A percentile compares a stretch with the other conserved stretches of the same genome.
phyloP scores from a whole-genome alignment of 2,329 filamentous ascomycete genomes.

The Zasmidium citrigriseum region DNA sequence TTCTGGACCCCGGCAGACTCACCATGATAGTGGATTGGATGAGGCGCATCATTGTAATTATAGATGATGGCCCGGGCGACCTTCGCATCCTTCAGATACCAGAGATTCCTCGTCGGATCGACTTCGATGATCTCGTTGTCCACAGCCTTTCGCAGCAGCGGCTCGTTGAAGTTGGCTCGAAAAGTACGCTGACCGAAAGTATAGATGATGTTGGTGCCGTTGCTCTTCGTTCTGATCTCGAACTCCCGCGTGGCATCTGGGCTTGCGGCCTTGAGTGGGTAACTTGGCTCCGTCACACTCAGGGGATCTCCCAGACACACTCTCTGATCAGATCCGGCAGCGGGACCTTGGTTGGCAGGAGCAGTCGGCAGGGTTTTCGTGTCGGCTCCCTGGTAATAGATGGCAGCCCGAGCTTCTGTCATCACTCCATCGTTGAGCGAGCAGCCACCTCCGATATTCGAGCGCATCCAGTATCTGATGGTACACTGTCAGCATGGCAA shows the following conservation, averaged over 20 bases:
- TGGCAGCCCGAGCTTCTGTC: constrained; percentile 55
- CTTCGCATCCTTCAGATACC: constrained; percentile 5
- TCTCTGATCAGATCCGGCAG: not conserved
- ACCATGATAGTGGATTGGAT: constrained; percentile 43
- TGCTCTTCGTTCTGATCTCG: constrained; percentile 47
- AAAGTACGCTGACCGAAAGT: constrained; percentile 55
- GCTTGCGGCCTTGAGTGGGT: constrained; percentile 44
- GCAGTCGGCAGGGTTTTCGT: constrained; percentile 43
- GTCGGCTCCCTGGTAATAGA: constrained; percentile 66
- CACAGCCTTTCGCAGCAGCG: constrained; percentile 36
- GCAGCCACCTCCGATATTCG: constrained; percentile 8
- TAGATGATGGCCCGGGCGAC: constrained; percentile 40
- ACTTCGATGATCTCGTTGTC: constrained; percentile 10
- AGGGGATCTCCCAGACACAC: constrained; percentile 64
- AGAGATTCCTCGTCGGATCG: not conserved
- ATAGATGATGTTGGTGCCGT: constrained; percentile 50
- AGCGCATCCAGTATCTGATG: constrained; percentile 41
- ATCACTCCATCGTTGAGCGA: constrained; percentile 16
- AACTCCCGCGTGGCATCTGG: constrained; percentile 40
- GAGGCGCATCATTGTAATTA: constrained; percentile 33
- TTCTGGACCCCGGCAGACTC: not conserved
- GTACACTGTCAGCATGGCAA: too few species aligned
- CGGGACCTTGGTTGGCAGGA: constrained; percentile 46
- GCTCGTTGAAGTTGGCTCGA: constrained; percentile 47
- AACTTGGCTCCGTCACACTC: constrained; percentile 52